Base-by-base conservation (phyloP, 1,284 basidiomycete species). In the Inonotus hispidus region DNA sequence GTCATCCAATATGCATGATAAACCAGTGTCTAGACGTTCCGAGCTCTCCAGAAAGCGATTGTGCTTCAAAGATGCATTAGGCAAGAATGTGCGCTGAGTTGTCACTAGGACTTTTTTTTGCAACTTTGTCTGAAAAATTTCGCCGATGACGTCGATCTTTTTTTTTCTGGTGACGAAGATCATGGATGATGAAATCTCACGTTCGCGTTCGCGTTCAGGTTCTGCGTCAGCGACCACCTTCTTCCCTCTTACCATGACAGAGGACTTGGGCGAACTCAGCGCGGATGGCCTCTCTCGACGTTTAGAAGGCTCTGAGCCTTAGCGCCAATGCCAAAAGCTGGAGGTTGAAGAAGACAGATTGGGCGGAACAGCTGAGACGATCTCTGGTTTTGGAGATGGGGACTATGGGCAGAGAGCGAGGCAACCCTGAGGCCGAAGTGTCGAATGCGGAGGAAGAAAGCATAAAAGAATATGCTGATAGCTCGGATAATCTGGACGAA, bases 261-360 rank as follows among this genome's bases (percentile, higher is more conserved):
- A 38, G 29, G 38, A 45, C 13, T 3, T 19, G 38, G 32, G 56
- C n/a, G 53, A 56, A 7, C 47, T 63, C 23, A 49, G 43, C 32
- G 43, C 70, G 6, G 76, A 77, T 43, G 76, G 77, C 35, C 69
- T 77, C 13, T 66, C 76, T 68, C 72, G 72, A 14, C 67, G 69
- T 64, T 71, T 74, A 50, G 75, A 77, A 53, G 70, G 27, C 27
- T 35, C 50, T 14, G 50, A 69, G 5, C 71, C 70, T 29, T 65
- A 55, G 32, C 64, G 68, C 27, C 75, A 74, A 63, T 63, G 65
- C 35, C 60, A 68, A 5, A 65, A 66, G 43, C 50, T 63, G n/a
- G 61, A 67, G 13, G 47, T 50, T 4, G 59, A 62, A 16, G 59
- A 60, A 0, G 65, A 63, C 14, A 37, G 25, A 21, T 13, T 29